Evolutionary conservation across 805 yeast species (phyloP).

Genomic region (Ogataea ganodermae): DNA sequence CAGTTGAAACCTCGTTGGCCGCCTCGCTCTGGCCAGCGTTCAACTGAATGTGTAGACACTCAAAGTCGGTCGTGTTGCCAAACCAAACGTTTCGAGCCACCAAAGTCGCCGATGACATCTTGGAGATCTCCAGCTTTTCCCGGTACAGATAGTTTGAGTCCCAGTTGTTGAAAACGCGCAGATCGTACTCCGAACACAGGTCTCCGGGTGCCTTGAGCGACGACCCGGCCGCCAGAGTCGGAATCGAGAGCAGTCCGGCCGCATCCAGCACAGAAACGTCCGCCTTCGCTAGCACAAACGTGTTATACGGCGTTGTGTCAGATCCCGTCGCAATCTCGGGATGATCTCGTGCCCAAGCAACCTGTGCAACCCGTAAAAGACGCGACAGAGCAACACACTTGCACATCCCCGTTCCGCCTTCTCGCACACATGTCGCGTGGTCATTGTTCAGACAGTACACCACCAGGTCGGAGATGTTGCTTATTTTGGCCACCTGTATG

Average conservation of each 20-base stretch:
- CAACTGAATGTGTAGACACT: conserved; percentile 38
- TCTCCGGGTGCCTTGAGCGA: conserved; percentile 30
- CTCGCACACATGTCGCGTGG: conserved; percentile 28
- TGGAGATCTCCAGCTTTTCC: conserved; percentile 80
- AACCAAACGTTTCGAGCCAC: conserved; percentile 63
- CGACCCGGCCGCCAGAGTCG: conserved; percentile 26
- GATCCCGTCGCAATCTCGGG: conserved; percentile 23
- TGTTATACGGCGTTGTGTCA: conserved; percentile 27
- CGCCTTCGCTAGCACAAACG: conserved; percentile 30
- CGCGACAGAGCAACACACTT: conserved; percentile 42
- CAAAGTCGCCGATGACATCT: conserved; percentile 78
- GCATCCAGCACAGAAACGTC: conserved; percentile 19
- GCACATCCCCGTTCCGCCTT: conserved; percentile 27
- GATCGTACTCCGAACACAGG: conserved; percentile 39
- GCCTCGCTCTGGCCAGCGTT: conserved; percentile 14
- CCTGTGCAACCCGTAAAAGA: conserved; percentile 46
- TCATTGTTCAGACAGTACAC: conserved; percentile 64
- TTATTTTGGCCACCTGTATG: conserved; percentile 79
- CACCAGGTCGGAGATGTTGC: conserved; percentile 70
- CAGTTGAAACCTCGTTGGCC: not conserved
- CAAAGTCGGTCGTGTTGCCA: conserved; percentile 80
- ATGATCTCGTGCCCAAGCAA: conserved; percentile 26
- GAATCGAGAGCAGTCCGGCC: conserved; percentile 32
- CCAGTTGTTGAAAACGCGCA: conserved; percentile 56
- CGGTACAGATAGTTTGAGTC: conserved; percentile 66